Percentiles rank a stretch among this genome's conserved stretches.
Conservation (phyloP, 768 basidiomycete genomes). For the Psilocybe cubensis region DNA sequence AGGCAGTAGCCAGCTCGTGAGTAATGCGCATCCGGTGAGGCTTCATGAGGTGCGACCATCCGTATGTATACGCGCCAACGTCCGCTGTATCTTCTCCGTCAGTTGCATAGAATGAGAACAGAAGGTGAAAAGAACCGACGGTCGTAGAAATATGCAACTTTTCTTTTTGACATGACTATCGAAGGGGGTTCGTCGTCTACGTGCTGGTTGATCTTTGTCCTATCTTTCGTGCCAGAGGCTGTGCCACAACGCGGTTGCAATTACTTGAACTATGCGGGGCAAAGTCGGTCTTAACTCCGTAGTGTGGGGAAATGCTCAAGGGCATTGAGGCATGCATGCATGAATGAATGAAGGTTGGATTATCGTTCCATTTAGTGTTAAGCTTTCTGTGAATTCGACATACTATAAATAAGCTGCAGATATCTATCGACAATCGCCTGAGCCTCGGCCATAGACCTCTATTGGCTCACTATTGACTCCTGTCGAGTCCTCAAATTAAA, state of each 20-base stretch:
- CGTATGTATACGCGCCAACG: constrained; percentile 77
- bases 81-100: constrained; percentile 50
- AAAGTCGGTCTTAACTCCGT: constrained; percentile 1
- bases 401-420: not conserved
- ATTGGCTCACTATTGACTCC: not conserved
- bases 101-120: not conserved
- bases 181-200: not conserved
- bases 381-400: not conserved
- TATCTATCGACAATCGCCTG: no score
- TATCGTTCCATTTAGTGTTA: no score
- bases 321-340: not conserved
- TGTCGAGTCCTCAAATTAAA: not conserved
- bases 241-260: constrained; percentile 15
- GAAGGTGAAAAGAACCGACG: constrained; percentile 39
- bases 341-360: not conserved
- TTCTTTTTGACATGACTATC: constrained; percentile 62
- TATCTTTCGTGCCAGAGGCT: constrained; percentile 15
- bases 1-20: constrained; percentile 90
- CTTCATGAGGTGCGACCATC: constrained; percentile 92
- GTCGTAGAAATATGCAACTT: constrained; percentile 84
- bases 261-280: constrained; percentile 5
- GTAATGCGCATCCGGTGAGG: constrained; percentile 95
- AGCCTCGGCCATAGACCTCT: no score
- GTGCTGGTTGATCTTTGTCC: constrained; percentile 7
- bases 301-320: constrained; percentile 8